Evolutionary conservation across 495 filamentous ascomycete genomes (phyloP), one percentile per base, ranked within the genome.

Genomic region (Aspergillus taichungensis): DNA sequence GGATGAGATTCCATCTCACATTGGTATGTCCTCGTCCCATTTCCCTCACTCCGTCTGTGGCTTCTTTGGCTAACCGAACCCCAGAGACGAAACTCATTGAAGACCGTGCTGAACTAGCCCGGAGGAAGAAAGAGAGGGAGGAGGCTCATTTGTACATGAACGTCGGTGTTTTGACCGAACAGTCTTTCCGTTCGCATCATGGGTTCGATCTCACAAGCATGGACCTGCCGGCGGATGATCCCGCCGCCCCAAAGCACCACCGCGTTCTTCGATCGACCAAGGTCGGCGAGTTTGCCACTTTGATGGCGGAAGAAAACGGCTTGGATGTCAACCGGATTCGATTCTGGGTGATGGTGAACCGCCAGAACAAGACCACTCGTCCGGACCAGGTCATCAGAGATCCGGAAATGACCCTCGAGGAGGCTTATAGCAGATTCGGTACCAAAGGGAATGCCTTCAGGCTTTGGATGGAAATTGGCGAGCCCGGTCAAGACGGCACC

Each of bases 281-380:
- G 2, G 74, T 97, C 18, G 62, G 79, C 27, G 86, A 95, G 3
- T 75, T 97, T 48, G 77, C 80, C 8, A 63, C 75, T 33, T 66
- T 66, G 30, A 72, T 95, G 42, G 90, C 84, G 0, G 68, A 77
- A 13, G 83, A 94, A 41, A 67, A 79, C n/a, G 70, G 66, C 3
- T 33, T 71, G 13, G 62, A 79, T 39, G 68, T 80, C 3, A 75
- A 76, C 34, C 73, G 74, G 30, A 63, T 97, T 13, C 80, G 92
- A 28, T 74, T 95, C 36, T 97, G 92, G 94, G 80, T 85, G 33
- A 95, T 99, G 88, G 94, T 99, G 0, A 96, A 95, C 55, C 86
- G 92, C 8, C 92, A 99, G 57, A 99, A 99, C 59, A 95, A 95
- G 68, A 97, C 92, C 0, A 83, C 84, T 35, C 78, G 92, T 24